phyloP scores from a whole-genome alignment of 495 filamentous ascomycete species.

The Rhizodiscina lignyota region DNA sequence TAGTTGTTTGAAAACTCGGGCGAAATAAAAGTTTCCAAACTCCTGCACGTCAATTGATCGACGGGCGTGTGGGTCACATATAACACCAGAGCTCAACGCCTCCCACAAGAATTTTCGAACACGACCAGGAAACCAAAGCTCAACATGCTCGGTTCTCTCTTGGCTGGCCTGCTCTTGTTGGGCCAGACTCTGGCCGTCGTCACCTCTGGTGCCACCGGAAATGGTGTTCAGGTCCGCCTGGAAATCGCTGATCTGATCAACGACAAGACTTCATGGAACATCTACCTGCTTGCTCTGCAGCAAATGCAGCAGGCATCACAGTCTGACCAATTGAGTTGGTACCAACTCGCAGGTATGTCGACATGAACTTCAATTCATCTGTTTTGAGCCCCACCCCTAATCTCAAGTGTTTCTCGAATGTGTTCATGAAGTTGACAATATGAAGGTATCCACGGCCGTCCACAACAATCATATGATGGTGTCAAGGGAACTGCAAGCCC shows the following conservation, averaged over 20 bases:
- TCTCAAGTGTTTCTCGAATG: background rate
- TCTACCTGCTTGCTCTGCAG: constrained; percentile 38
- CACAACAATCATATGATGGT: constrained; percentile 37
- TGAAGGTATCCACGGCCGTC: constrained; percentile 48
- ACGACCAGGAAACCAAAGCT: too few species aligned
- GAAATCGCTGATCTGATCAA: constrained; percentile 43
- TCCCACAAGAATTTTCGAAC: too few species aligned
- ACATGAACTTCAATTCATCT: background rate
- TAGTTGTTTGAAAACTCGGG: too few species aligned
- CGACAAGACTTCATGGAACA: constrained; percentile 37
- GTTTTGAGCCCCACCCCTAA: background rate
- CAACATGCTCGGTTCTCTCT: too few species aligned
- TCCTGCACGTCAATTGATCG: too few species aligned
- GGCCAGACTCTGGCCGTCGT: too few species aligned
- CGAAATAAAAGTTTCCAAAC: too few species aligned
- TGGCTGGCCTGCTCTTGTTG: too few species aligned
- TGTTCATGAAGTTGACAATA: constrained; percentile 2
- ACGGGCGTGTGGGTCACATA: too few species aligned
- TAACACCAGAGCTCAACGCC: too few species aligned
- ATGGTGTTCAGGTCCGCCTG: too few species aligned
- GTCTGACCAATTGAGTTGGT: constrained; percentile 36
- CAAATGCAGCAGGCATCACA: constrained; percentile 38
- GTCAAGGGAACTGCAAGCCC: constrained; percentile 31
- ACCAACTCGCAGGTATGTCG: constrained; percentile 38
- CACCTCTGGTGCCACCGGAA: too few species aligned